These are phyloP conservation scores for Trichoderma sp. DNA, from an alignment of 2,329 filamentous ascomycete species.

Conservation along the genomic window DNA sequence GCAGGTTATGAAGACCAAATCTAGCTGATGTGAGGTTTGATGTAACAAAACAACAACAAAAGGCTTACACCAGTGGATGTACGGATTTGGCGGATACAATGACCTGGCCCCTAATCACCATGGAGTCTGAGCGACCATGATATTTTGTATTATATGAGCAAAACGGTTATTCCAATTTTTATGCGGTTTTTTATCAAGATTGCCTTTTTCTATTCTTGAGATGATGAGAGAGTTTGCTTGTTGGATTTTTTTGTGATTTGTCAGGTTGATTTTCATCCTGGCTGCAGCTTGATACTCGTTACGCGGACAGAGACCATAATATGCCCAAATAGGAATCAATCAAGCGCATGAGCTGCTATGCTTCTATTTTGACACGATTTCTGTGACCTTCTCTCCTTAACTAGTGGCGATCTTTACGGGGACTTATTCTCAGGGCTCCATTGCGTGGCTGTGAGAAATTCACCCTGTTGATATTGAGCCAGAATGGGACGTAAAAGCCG, in stretches of 20 bases:
- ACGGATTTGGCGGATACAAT: conserved; percentile 18
- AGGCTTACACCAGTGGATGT: not conserved
- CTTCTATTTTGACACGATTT: not conserved
- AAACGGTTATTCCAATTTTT: conserved; percentile 12
- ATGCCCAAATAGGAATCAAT: not conserved
- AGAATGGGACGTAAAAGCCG: not conserved
- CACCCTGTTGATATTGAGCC: not conserved
- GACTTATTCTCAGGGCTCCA: not conserved
- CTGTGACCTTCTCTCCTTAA: not conserved
- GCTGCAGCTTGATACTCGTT: not conserved
- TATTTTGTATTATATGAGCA: conserved; percentile 21
- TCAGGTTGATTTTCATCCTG: not conserved
- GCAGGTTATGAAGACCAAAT: not conserved
- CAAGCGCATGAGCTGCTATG: not conserved
- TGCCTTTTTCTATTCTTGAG: not conserved
- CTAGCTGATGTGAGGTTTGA: conserved; percentile 1
- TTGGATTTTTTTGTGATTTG: not conserved
- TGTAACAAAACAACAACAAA: not conserved
- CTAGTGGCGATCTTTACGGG: not conserved
- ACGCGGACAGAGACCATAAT: not conserved
- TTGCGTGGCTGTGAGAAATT: not conserved
- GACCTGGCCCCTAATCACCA: conserved; percentile 14
- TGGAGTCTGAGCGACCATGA: conserved; percentile 18
- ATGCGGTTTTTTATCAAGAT: not conserved
- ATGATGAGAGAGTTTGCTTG: not conserved